Percentiles rank a stretch among this genome's conserved stretches.
These are phyloP conservation scores for Closterium sp. DNA, from an alignment of 139 green algal species.

Conservation along the genomic window DNA sequence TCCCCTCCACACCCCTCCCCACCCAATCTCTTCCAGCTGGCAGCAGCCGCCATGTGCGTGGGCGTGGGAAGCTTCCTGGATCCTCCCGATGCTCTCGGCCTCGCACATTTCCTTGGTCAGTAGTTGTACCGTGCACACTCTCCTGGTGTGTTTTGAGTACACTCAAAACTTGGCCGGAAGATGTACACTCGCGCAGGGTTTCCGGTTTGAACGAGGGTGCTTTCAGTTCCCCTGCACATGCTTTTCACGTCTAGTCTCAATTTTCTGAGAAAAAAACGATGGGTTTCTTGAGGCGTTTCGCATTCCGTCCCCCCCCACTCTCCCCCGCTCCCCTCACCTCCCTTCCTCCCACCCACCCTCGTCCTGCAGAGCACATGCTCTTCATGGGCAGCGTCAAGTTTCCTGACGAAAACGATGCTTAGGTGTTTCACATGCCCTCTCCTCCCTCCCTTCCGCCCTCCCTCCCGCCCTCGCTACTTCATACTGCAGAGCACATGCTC, in stretches of 20 bases:
- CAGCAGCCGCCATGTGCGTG: constrained; percentile 85
- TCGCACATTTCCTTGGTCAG: constrained; percentile 40
- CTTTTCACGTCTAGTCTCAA: too few species aligned
- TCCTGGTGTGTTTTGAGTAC: too few species aligned
- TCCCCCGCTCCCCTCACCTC: neutral
- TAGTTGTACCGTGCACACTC: too few species aligned
- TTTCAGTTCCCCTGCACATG: too few species aligned
- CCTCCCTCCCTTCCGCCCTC: neutral
- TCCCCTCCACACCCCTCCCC: neutral
- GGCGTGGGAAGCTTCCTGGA: constrained; percentile 87
- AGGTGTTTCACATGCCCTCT: neutral
- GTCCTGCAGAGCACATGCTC: constrained; percentile 92
- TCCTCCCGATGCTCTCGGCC: constrained; percentile 63
- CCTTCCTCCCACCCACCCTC: neutral
- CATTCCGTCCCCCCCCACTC: too few species aligned
- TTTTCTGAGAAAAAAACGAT: too few species aligned
- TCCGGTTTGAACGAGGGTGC: neutral
- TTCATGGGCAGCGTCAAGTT: constrained; percentile 96
- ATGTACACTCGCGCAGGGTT: neutral
- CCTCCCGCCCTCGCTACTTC: neutral
- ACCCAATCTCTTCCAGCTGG: constrained; percentile 40
- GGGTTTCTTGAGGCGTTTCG: too few species aligned
- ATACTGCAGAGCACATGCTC: constrained; percentile 92
- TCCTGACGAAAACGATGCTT: constrained; percentile 87
- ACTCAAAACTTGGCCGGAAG: too few species aligned